Evolutionary conservation across 768 basidiomycete genomes (phyloP).

Genomic region (Hygrocybe punicea): DNA sequence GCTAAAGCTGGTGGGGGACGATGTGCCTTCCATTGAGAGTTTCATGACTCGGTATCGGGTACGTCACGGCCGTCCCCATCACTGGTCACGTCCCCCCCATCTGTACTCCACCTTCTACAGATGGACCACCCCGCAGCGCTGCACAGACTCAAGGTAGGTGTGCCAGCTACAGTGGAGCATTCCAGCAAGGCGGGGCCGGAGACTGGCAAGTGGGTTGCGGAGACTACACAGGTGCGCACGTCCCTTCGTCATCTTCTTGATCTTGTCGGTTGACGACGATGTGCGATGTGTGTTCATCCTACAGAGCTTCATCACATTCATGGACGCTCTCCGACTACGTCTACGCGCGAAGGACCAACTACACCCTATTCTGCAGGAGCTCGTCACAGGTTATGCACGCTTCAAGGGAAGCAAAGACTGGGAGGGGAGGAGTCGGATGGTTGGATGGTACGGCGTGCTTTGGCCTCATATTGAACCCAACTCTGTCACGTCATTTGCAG

Average conservation of each 20-base stretch:
- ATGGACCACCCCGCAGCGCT: conserved; percentile 93
- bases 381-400: conserved; percentile 90
- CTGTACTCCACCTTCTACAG: too few species aligned
- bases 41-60: conserved; percentile 91
- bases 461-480: background rate
- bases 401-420: conserved; percentile 95
- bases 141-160: conserved; percentile 85
- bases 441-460: conserved; percentile 68
- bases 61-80: conserved; percentile 20
- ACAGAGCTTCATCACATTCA: conserved; percentile 96
- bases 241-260: background rate
- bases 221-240: conserved; percentile 84
- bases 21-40: conserved; percentile 78
- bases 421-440: conserved; percentile 92
- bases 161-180: conserved; percentile 96
- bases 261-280: background rate
- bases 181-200: conserved; percentile 89
- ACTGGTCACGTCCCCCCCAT: too few species aligned
- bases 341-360: conserved; percentile 96
- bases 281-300: too few species aligned
- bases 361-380: conserved; percentile 89
- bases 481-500: conserved; percentile 38
- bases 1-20: conserved; percentile 89
- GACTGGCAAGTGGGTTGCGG: conserved; percentile 95
- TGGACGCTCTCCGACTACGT: conserved; percentile 92